Base-by-base conservation (phyloP, 164 flowering plant species). In the grape (Vitis vinifera) region DNA sequence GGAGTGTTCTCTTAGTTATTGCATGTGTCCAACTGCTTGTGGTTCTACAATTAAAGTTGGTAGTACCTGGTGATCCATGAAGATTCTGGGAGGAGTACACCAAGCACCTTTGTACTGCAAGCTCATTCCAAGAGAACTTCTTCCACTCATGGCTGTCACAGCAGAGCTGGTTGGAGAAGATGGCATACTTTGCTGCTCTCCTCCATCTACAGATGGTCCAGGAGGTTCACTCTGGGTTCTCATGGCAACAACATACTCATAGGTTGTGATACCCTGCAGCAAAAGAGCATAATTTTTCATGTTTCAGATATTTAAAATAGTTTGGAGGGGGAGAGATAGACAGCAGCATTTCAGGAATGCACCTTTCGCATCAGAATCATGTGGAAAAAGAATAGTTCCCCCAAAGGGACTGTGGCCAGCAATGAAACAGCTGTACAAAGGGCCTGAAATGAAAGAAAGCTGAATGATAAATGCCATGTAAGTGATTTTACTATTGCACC, bases 41-140 rank as follows among this genome's bases (percentile, higher is more conserved):
- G 48, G 44, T 16, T 3, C 44, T 37, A 37, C 44, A 2, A 30
- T 59, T 65, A 16, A 10, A 51, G 51, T 47, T 64, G 17, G 56
- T 19, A 51, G 5, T 84, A 93, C 97, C 93, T 84, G 97, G 75
- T 91, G 90, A 63, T 94, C 97, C 89, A 94, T 86, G 71, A 94
- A 94, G 63, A 94, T 86, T 80, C 97, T 87, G 47, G 98, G 97
- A 23, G 98, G 97, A 23, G 97, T 94, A 73, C 98, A 94, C 97
- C 95, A 94, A 77, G 90, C 89, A 66, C 94, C 95, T 79, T 89
- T 92, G 59, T 91, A 80, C 55, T 91, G 98, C 81, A 94, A 75
- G 61, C 92, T 80, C 81, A 81, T 71, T 12, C 96, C 97, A 57
- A 87, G 84, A 57, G 97, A 92, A 73, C 97, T 94, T 87, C 90